A percentile compares a stretch with the other conserved stretches of the same genome.
These are phyloP conservation scores for Cladosporium velox DNA, from an alignment of 2,329 filamentous ascomycete genomes.

Conservation along the genomic window DNA sequence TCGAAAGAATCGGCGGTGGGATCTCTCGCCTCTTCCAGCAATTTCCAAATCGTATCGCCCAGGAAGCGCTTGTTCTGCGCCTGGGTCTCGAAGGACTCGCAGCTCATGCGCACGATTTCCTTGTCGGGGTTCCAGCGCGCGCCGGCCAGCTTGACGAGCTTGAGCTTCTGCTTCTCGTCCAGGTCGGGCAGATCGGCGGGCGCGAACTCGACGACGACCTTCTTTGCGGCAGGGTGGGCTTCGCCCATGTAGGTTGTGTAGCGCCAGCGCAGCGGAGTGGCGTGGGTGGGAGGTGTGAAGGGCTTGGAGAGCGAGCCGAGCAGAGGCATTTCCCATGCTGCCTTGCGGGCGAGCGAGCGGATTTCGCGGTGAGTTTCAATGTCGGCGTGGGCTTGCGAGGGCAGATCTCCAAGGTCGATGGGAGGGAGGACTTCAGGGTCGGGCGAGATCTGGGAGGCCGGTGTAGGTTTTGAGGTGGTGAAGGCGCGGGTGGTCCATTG, in stretches of 20 bases:
- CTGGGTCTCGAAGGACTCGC: conserved; percentile 78
- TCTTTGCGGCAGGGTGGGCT: conserved; percentile 83
- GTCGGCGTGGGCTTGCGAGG: conserved; percentile 78
- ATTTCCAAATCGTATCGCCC: conserved; percentile 70
- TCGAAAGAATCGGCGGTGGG: conserved; percentile 74
- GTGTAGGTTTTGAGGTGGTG: conserved; percentile 12
- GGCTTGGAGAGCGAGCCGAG: conserved; percentile 78
- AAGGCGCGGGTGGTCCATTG: conserved; percentile 24
- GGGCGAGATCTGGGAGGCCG: conserved; percentile 22
- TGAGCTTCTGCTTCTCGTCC: conserved; percentile 67
- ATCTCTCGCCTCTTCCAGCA: conserved; percentile 75
- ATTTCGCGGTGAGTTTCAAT: conserved; percentile 85
- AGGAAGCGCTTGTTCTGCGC: conserved; percentile 98
- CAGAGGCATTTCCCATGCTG: conserved; percentile 94
- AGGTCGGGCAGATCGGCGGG: conserved; percentile 70
- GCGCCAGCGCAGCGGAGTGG: conserved; percentile 82
- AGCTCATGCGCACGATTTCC: conserved; percentile 82
- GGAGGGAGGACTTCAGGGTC: conserved; percentile 21
- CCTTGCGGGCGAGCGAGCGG: conserved; percentile 81
- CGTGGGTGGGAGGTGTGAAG: conserved; percentile 68
- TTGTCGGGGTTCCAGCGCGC: conserved; percentile 83
- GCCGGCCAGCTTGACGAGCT: conserved; percentile 85
- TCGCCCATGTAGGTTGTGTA: conserved; percentile 98
- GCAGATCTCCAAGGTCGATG: conserved; percentile 64
- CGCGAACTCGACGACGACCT: conserved; percentile 94